A percentile compares a stretch with the other conserved stretches of the same genome.
Conservation (phyloP, 140 eudicot genomes). For the Senecio squalidus region DNA sequence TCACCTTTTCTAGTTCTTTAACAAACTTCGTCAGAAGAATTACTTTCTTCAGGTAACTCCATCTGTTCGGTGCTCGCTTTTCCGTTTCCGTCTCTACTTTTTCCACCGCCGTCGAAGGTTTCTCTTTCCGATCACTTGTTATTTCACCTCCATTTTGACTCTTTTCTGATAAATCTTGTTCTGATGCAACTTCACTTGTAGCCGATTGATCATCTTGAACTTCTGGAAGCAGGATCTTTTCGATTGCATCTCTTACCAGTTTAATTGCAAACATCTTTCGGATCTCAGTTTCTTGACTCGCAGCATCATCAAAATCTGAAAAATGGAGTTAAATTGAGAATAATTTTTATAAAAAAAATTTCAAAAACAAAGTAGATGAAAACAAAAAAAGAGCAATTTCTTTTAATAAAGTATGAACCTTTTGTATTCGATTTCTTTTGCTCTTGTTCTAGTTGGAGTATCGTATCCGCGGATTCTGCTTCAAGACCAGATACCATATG, state of each 20-base stretch:
- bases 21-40: slow-evolving; percentile 53
- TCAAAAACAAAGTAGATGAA: no score
- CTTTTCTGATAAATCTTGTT: slow-evolving; percentile 34
- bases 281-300: slow-evolving; percentile 47
- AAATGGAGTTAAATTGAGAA: slow-evolving; percentile 4
- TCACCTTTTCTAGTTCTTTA: slow-evolving; percentile 67
- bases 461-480: slow-evolving; percentile 18
- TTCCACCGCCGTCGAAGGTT: slow-evolving; percentile 16
- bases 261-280: slow-evolving; percentile 73
- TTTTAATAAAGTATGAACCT: slow-evolving; percentile 21
- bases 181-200: slow-evolving; percentile 51
- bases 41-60: slow-evolving; percentile 73
- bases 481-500: slow-evolving; percentile 58
- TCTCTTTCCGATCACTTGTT: slow-evolving; percentile 13
- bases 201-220: slow-evolving; percentile 65
- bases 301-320: slow-evolving; percentile 29
- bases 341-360: background rate
- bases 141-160: slow-evolving; percentile 24
- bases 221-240: slow-evolving; percentile 81
- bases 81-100: slow-evolving; percentile 21
- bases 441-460: slow-evolving; percentile 15
- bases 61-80: slow-evolving; percentile 55
- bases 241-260: slow-evolving; percentile 82
- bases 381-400: background rate
- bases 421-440: slow-evolving; percentile 12